Evolutionary conservation across 1,284 basidiomycete genomes (phyloP).

Genomic region (Vanrija sp.): DNA sequence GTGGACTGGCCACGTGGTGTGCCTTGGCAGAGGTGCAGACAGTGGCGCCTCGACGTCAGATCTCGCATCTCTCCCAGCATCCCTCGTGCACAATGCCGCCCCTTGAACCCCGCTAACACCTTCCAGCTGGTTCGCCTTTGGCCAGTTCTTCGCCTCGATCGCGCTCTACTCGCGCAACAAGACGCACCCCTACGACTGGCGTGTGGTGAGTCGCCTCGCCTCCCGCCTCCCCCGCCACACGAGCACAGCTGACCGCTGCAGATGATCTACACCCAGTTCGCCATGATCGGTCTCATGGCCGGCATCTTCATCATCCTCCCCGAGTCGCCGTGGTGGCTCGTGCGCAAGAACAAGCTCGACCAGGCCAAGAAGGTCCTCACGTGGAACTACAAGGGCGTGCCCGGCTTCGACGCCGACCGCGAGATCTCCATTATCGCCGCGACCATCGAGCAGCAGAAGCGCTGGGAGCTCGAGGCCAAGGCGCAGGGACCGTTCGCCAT

Average conservation of each 20-base stretch:
- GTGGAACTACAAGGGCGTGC: constrained; percentile 10
- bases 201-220: constrained; percentile 6
- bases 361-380: constrained; percentile 18
- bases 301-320: constrained; percentile 32
- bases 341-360: constrained; percentile 20
- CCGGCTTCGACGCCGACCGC: constrained; percentile 17
- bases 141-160: constrained; percentile 18
- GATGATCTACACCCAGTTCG: constrained; percentile 30
- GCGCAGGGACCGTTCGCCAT: constrained; percentile 17
- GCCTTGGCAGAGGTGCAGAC: too few species aligned
- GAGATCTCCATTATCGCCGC: constrained; percentile 24
- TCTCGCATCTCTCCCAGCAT: too few species aligned
- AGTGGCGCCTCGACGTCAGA: too few species aligned
- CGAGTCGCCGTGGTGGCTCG: constrained; percentile 36
- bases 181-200: constrained; percentile 15
- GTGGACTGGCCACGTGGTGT: not conserved
- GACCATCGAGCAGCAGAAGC: constrained; percentile 23
- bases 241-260: constrained; percentile 5
- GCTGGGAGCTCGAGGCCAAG: constrained; percentile 9
- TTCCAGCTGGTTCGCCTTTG: constrained; percentile 17
- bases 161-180: constrained; percentile 13
- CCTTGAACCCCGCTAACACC: not conserved
- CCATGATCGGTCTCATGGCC: constrained; percentile 25
- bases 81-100: not conserved
- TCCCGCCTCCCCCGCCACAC: not conserved